Base-by-base conservation (phyloP, 2,329 filamentous ascomycete species). In the Rhynchosporium agropyri region DNA sequence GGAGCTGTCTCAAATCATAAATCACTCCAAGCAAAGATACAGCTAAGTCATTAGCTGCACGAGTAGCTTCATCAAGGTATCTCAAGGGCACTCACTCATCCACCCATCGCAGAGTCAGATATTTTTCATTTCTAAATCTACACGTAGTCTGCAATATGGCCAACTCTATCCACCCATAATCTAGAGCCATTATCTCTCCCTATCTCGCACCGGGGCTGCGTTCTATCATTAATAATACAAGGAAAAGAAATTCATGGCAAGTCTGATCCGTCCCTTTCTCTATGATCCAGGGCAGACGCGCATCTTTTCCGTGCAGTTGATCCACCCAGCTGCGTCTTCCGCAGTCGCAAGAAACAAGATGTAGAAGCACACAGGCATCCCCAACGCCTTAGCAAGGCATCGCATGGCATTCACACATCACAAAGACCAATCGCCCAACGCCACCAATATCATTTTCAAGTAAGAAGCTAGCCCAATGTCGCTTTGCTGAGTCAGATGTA, bases 211-310 rank as follows among this genome's bases (percentile, higher is more conserved):
- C 33, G 33, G n/a, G 8, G 50, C 33, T 4, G 50, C 31, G 4
- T 38, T 53, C 38, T 38, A 38, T 38, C 15, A 53, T n/a, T 53
- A 53, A 26, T 38, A 40, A 53, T 53, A 53, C 50, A 53, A 53
- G 38, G 8, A 49, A 40, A 31, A 43, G 20, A n/a, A n/a, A 7
- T 3, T 15, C 40, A 36, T 51, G 20, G 13, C 29, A 38, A 36
- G 29, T 40, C 10, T 38, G 50, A 12, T 26, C 4, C 12, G 4
- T 15, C 28, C 46, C 12, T 20, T 20, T 20, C 28, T 50, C 48
- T 33, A 36, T 43, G 5, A 7, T n/a, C 42, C 10, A 36, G 4
- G 31, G 9, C 3, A 31, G 15, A 10, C 48, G n/a, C 6, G 7
- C 8, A 13, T 40, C 29, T 13, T 33, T 15, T 33, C 12, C 36